Conservation (phyloP, 2,329 filamentous ascomycete species). For the Phyllosticta capitalensis region DNA sequence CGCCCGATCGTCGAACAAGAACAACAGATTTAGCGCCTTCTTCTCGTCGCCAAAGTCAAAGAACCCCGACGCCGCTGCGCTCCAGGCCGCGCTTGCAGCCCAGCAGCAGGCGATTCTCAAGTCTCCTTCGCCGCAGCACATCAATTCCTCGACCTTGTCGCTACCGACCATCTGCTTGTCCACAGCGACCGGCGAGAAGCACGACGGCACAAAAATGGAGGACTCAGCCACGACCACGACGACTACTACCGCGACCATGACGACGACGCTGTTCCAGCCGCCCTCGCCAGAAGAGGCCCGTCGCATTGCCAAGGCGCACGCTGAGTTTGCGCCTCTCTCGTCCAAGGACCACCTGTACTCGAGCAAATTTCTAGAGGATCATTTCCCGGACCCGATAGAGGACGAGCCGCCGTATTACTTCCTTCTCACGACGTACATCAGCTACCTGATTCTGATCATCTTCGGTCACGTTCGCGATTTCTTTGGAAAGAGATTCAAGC, state of each 20-base stretch:
- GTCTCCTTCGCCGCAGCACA: constrained; percentile 52
- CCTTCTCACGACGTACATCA: constrained; percentile 95
- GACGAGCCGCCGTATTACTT: constrained; percentile 97
- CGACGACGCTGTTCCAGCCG: constrained; percentile 68
- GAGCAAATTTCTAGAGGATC: constrained; percentile 74
- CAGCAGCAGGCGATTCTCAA: constrained; percentile 53
- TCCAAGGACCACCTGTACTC: constrained; percentile 77
- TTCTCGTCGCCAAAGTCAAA: constrained; percentile 76
- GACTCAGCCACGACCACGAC: constrained; percentile 48
- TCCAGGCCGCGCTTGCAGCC: constrained; percentile 56
- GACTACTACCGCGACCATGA: background rate
- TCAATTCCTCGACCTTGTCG: constrained; percentile 63
- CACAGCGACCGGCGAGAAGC: constrained; percentile 66
- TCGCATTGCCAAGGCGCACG: constrained; percentile 65
- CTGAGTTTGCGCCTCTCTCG: constrained; percentile 82
- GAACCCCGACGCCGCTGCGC: constrained; percentile 44
- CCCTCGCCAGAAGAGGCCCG: constrained; percentile 75
- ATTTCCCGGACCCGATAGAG: constrained; percentile 73
- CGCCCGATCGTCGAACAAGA: constrained; percentile 49
- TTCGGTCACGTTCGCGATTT: constrained; percentile 95
- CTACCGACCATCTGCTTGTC: constrained; percentile 89
- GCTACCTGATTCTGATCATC: constrained; percentile 89
- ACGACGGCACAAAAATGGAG: constrained; percentile 50
- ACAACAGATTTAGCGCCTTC: constrained; percentile 64
- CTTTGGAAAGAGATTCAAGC: constrained; percentile 90